phyloP scores from a whole-genome alignment of 164 flowering plant genomes.

The Magnolia changhungtana region DNA sequence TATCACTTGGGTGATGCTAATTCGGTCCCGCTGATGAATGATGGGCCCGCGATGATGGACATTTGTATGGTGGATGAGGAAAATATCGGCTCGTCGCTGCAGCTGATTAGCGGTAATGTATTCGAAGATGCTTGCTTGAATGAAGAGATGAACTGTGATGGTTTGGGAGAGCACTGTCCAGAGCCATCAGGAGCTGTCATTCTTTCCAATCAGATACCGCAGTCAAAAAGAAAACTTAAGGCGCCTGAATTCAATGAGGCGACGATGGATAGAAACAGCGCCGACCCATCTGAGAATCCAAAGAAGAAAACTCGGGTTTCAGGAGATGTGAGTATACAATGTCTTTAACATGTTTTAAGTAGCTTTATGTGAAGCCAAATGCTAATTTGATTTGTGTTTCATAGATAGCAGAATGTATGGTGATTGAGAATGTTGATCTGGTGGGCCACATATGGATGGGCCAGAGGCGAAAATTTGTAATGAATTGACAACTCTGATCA shows the following conservation, averaged over 20 bases:
- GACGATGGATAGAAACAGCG: conserved; percentile 9
- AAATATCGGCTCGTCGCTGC: conserved; percentile 12
- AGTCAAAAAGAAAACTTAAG: conserved; percentile 21
- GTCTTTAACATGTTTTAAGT: background rate
- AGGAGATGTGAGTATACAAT: conserved; percentile 37
- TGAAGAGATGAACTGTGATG: conserved; percentile 24
- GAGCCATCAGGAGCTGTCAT: conserved; percentile 10
- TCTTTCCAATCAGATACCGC: conserved; percentile 17
- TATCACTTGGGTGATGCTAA: conserved; percentile 24
- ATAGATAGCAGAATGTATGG: no score
- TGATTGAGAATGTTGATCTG: no score
- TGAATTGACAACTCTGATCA: no score
- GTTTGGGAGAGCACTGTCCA: conserved; percentile 21
- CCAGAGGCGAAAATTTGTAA: no score
- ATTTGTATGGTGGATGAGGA: conserved; percentile 29
- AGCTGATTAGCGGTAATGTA: conserved; percentile 16
- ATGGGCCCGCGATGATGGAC: conserved; percentile 33
- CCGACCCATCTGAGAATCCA: conserved; percentile 17
- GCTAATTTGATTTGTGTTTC: no score
- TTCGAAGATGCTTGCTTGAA: conserved; percentile 30
- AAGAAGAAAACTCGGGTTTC: conserved; percentile 47
- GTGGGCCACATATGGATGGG: no score
- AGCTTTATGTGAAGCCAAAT: background rate
- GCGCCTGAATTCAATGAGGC: conserved; percentile 1
- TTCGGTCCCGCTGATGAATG: conserved; percentile 12